Evolutionary conservation across 2,329 filamentous ascomycete genomes (phyloP).

Genomic region (Monosporascus sp.): DNA sequence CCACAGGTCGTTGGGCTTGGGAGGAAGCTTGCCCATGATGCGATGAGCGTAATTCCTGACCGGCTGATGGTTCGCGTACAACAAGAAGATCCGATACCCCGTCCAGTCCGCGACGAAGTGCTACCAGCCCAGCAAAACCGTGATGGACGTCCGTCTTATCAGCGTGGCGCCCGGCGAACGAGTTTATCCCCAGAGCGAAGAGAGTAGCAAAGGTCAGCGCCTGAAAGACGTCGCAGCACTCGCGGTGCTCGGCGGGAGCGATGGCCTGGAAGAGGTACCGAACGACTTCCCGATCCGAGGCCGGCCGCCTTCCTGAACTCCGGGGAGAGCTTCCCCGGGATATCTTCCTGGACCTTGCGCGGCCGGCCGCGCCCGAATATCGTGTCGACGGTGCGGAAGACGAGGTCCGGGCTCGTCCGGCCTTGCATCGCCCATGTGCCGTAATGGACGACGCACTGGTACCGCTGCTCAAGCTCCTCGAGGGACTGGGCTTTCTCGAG

Average conservation of each 20-base stretch:
- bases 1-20: constrained; percentile 5
- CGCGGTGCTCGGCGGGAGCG: constrained; percentile 4
- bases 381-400: constrained; percentile 1
- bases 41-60: constrained; percentile 8
- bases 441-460: constrained; percentile 8
- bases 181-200: constrained; percentile 2
- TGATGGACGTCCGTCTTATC: constrained; percentile 8
- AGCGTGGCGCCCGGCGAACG: constrained; percentile 3
- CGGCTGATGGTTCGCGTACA: constrained; percentile 7
- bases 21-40: constrained; percentile 4
- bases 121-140: constrained; percentile 5
- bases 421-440: constrained; percentile 6
- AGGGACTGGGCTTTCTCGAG: constrained; percentile 4
- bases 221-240: constrained; percentile 3
- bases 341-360: background rate
- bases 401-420: background rate
- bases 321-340: background rate
- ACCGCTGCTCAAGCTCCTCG: constrained; percentile 6
- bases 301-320: constrained; percentile 1
- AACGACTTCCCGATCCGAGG: constrained; percentile 5
- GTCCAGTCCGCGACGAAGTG: constrained; percentile 9
- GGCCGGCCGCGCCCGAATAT: background rate
- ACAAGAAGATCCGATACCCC: constrained; percentile 8
- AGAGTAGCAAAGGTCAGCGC: constrained; percentile 1
- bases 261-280: constrained; percentile 2